Percentiles rank a stretch among this genome's conserved stretches.
phyloP scores from a whole-genome alignment of 768 basidiomycete species.

The Baorangia bicolor region DNA sequence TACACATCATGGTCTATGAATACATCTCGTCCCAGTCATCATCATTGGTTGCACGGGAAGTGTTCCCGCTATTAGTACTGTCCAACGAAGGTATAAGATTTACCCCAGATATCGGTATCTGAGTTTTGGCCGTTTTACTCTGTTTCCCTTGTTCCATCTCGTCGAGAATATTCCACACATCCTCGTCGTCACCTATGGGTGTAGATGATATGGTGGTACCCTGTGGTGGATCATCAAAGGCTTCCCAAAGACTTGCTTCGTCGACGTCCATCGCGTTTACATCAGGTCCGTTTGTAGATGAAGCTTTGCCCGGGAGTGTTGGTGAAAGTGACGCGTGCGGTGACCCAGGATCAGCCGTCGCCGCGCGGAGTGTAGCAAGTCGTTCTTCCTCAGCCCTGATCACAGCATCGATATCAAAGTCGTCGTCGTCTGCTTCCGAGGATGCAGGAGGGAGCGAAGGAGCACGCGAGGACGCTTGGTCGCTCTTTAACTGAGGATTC shows the following conservation, averaged over 20 bases:
- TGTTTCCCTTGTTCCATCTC: slow-evolving; percentile 45
- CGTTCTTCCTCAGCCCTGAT: slow-evolving; percentile 46
- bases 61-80: slow-evolving; percentile 6
- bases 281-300: slow-evolving; percentile 6
- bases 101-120: slow-evolving; percentile 27
- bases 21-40: slow-evolving; percentile 72
- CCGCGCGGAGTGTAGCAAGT: slow-evolving; percentile 22
- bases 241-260: slow-evolving; percentile 41
- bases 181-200: slow-evolving; percentile 49
- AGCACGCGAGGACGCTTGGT: slow-evolving; percentile 38
- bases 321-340: background rate
- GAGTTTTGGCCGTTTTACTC: slow-evolving; percentile 4
- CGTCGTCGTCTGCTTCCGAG: slow-evolving; percentile 42
- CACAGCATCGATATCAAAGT: slow-evolving; percentile 53
- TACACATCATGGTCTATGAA: slow-evolving; percentile 27
- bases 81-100: slow-evolving; percentile 15
- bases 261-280: slow-evolving; percentile 31
- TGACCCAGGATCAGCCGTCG: slow-evolving; percentile 4
- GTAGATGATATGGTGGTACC: background rate
- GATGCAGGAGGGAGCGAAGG: slow-evolving; percentile 42
- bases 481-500: slow-evolving; percentile 9
- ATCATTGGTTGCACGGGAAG: slow-evolving; percentile 37
- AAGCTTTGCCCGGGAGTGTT: slow-evolving; percentile 4
- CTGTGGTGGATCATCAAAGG: slow-evolving; percentile 16
- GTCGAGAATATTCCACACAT: slow-evolving; percentile 69